phyloP scores from a whole-genome alignment of 352 stramenopile genomes.

The Elongisporangium senticosum region DNA sequence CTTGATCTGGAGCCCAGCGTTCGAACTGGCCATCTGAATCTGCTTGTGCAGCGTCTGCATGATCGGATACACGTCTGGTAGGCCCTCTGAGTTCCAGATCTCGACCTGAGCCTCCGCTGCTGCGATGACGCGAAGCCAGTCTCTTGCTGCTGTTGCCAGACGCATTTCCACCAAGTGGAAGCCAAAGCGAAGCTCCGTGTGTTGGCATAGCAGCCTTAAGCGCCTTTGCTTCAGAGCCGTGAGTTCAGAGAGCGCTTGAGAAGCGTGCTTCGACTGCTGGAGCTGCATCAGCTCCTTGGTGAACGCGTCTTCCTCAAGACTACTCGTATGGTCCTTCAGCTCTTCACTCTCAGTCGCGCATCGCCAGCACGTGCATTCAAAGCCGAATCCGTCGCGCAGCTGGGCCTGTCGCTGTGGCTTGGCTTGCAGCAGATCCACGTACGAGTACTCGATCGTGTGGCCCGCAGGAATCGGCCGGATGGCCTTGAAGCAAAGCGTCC shows the following conservation, averaged over 20 bases:
- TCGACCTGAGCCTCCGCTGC: conserved; percentile 23
- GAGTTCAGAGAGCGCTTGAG: conserved; percentile 9
- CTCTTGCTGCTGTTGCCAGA: conserved; percentile 14
- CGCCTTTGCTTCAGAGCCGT: conserved; percentile 10
- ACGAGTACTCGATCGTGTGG: conserved; percentile 43
- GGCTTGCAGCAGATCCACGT: conserved; percentile 47
- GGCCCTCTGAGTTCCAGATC: conserved; percentile 25
- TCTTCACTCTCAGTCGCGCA: conserved; percentile 20
- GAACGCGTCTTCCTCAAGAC: conserved; percentile 9
- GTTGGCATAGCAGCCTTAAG: conserved; percentile 13
- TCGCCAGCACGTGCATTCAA: conserved; percentile 38
- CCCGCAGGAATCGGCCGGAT: conserved; percentile 23
- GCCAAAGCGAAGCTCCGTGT: conserved; percentile 31
- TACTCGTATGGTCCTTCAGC: neutral
- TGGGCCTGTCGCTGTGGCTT: conserved; percentile 24
- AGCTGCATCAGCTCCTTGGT: conserved; percentile 30
- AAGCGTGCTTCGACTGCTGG: conserved; percentile 6
- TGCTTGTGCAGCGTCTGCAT: conserved; percentile 49
- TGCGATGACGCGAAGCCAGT: conserved; percentile 24
- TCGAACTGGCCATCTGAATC: conserved; percentile 32
- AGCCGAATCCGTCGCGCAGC: conserved; percentile 41
- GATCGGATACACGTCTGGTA: conserved; percentile 30
- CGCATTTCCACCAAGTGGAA: conserved; percentile 37
- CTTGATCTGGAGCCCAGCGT: conserved; percentile 12
- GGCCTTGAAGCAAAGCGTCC: conserved; percentile 42